Evolutionary conservation across 2,329 filamentous ascomycete species (phyloP), one percentile per base, ranked within the genome.

Genomic region (Trichoderma sp.): DNA sequence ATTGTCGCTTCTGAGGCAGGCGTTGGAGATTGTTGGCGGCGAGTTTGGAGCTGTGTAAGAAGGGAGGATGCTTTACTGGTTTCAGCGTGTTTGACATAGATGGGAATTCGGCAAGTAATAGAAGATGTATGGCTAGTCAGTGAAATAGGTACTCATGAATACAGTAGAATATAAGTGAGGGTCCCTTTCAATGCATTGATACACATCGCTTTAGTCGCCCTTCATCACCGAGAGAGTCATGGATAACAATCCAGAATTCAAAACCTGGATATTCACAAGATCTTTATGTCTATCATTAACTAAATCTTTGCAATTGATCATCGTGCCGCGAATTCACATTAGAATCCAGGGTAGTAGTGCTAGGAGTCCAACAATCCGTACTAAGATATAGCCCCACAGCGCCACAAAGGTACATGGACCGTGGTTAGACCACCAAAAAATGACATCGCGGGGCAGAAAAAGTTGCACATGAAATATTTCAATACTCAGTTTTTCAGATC

Each of bases 11-110:
- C 77, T 92, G 11, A 83, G 85, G 11, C 84, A 85, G 74, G 87
- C 88, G 14, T 78, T 93, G 70, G 85, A 88, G 63, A 86, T 86
- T 34, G 85, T 92, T 30, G 89, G 89, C 0, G 80, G 79, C 32
- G 88, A 90, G 76, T 59, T 69, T 52, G 60, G 67, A 5, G 54
- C 66, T 59, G 52, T 28, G 3, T 68, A 68, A 32, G 24, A 46
- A 37, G 5, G 21, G 4, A 18, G 5, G 30, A 6, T 24, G 43
- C n/a, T 60, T 28, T 51, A 2, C 51, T 51, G 28, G 11, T 32
- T 51, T 26, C n/a, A 13, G 54, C 28, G 30, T 39, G 39, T 14
- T 61, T 13, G 13, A 10, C 3, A 21, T 32, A 58, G 26, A 66
- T 30, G 14, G 30, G 18, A 24, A 11, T 13, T 13, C 6, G 7